These are phyloP conservation scores for Plasmodium chabaudi DNA, from an alignment of 169 alveolate species.

Conservation along the genomic window DNA sequence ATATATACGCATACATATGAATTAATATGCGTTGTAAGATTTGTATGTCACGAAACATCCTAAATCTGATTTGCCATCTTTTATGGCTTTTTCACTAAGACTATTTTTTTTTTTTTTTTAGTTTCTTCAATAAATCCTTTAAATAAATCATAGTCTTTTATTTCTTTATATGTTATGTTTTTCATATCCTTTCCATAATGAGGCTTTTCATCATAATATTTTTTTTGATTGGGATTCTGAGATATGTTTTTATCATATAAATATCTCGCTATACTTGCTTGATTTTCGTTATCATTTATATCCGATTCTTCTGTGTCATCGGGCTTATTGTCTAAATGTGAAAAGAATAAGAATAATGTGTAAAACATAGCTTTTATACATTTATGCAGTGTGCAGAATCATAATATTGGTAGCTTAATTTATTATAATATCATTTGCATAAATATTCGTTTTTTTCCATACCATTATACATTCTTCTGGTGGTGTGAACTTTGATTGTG, in stretches of 20 bases:
- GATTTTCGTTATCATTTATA: conserved; percentile 4
- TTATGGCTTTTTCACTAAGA: conserved; percentile 5
- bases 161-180: conserved; percentile 32
- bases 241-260: conserved; percentile 27
- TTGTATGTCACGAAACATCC: neutral
- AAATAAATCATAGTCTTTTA: conserved; percentile 43
- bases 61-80: no score
- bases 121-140: conserved; percentile 37
- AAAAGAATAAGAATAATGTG: neutral
- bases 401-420: neutral
- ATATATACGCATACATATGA: neutral
- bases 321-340: conserved; percentile 11
- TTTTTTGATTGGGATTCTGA: neutral
- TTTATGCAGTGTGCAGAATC: neutral
- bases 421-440: no score
- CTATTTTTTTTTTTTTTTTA: conserved; percentile 31
- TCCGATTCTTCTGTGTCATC: conserved; percentile 4
- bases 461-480: conserved; percentile 42
- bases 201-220: conserved; percentile 43
- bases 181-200: conserved; percentile 57
- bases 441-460: neutral
- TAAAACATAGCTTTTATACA: neutral
- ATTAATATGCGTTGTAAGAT: neutral
- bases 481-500: conserved; percentile 37
- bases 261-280: conserved; percentile 48